Evolutionary conservation across 2,329 filamentous ascomycete genomes (phyloP).

Genomic region (Botrytis tulipae): DNA sequence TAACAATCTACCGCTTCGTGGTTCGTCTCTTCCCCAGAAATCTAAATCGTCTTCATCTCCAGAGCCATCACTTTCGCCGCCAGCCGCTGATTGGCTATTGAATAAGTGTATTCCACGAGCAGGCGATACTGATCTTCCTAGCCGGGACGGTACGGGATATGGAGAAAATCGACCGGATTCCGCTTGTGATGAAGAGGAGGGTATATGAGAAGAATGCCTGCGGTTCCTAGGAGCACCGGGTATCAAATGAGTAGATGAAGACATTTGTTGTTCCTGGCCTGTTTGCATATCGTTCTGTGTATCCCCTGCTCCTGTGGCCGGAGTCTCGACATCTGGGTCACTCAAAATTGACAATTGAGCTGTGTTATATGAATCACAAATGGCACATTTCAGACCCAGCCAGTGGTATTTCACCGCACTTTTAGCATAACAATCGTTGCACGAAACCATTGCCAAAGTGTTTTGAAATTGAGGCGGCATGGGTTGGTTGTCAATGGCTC

Average conservation of each 20-base stretch:
- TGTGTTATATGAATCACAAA: slow-evolving; percentile 69
- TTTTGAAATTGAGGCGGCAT: slow-evolving; percentile 84
- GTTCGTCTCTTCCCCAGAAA: slow-evolving; percentile 49
- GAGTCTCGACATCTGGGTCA: slow-evolving; percentile 32
- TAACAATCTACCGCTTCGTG: slow-evolving; percentile 33
- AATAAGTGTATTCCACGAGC: slow-evolving; percentile 37
- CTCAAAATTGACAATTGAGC: slow-evolving; percentile 62
- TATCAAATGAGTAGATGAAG: slow-evolving; percentile 19
- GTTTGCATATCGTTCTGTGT: slow-evolving; percentile 25
- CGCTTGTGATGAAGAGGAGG: slow-evolving; percentile 21
- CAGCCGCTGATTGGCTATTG: slow-evolving; percentile 35
- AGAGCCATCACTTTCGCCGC: slow-evolving; percentile 48
- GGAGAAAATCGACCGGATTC: slow-evolving; percentile 30
- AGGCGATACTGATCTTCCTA: slow-evolving; percentile 39
- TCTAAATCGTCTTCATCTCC: slow-evolving; percentile 50
- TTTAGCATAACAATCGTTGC: slow-evolving; percentile 91
- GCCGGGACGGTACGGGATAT: slow-evolving; percentile 31
- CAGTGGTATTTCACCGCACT: slow-evolving; percentile 89
- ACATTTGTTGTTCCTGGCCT: slow-evolving; percentile 24
- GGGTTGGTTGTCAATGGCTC: slow-evolving; percentile 82
- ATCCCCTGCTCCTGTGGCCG: slow-evolving; percentile 30
- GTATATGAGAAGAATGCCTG: slow-evolving; percentile 37
- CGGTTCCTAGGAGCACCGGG: slow-evolving; percentile 28
- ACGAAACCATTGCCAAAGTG: slow-evolving; percentile 79
- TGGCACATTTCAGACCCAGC: slow-evolving; percentile 85